These are phyloP conservation scores for Candida nonsorbophila DNA, from an alignment of 805 yeast genomes.

Conservation along the genomic window DNA sequence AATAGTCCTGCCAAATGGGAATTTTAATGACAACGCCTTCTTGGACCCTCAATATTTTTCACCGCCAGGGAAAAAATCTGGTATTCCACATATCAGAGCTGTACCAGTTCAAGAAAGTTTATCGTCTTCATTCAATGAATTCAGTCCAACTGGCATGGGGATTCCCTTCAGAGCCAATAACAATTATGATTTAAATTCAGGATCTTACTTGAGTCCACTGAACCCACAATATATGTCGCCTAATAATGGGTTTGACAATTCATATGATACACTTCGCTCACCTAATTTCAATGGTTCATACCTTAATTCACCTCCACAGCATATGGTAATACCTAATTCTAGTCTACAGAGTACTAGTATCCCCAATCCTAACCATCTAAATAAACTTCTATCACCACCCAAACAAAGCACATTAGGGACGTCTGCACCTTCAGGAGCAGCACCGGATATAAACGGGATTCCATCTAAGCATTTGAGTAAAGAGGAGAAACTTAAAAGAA, in stretches of 20 bases:
- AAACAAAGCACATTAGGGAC: constrained; percentile 17
- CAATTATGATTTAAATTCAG: constrained; percentile 17
- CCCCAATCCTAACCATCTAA: constrained; percentile 16
- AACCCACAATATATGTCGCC: constrained; percentile 29
- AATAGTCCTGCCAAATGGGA: constrained; percentile 28
- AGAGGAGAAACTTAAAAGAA: constrained; percentile 68
- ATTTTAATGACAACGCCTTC: constrained; percentile 11
- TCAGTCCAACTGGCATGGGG: constrained; percentile 27
- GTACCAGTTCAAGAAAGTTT: constrained; percentile 20
- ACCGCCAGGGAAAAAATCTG: constrained; percentile 23
- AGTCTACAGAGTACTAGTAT: constrained; percentile 17
- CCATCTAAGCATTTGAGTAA: constrained; percentile 40
- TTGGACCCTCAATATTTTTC: constrained; percentile 37
- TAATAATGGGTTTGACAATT: constrained; percentile 19
- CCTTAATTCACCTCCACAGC: constrained; percentile 35
- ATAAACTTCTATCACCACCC: constrained; percentile 22
- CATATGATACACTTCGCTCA: constrained; percentile 30
- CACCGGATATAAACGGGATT: constrained; percentile 6
- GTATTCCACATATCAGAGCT: too few species aligned
- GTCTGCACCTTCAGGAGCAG: constrained; percentile 20
- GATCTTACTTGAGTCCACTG: constrained; percentile 29
- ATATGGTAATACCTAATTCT: too few species aligned
- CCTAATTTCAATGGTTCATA: constrained; percentile 23
- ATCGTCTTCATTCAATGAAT: constrained; percentile 9
- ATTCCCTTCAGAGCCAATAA: constrained; percentile 14